A percentile compares a stretch with the other conserved stretches of the same genome.
Conservation (phyloP, 1,284 basidiomycete genomes). For the Apiotrichum akiyoshidainum region DNA sequence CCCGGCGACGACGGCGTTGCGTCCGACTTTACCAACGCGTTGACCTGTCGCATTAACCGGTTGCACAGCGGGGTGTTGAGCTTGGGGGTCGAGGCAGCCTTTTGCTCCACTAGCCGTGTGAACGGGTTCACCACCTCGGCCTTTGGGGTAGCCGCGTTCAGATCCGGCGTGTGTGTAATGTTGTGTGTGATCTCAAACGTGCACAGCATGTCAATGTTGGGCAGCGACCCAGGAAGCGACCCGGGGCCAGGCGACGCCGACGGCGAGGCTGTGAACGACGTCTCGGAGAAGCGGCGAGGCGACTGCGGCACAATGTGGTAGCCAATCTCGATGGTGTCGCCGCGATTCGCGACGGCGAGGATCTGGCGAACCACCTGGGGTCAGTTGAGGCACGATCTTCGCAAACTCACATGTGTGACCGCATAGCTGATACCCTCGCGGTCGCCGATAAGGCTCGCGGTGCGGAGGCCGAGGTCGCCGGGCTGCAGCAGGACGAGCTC, state of each 20-base stretch:
- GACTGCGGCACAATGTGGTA: conserved; percentile 61
- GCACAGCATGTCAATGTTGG: conserved; percentile 47
- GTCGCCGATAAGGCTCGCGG: conserved; percentile 77
- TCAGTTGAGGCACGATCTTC: not conserved
- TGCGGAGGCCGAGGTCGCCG: conserved; percentile 76
- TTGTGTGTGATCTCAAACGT: conserved; percentile 60
- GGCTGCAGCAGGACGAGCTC: conserved; percentile 88
- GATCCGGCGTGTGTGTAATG: conserved; percentile 28
- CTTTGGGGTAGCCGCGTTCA: conserved; percentile 39
- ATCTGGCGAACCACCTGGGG: conserved; percentile 80
- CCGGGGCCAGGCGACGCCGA: not conserved
- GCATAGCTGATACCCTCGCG: conserved; percentile 76
- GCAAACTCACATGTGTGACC: conserved; percentile 65
- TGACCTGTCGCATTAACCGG: conserved; percentile 64
- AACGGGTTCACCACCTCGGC: conserved; percentile 42
- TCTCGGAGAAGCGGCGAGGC: conserved; percentile 30
- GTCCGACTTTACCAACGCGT: conserved; percentile 57
- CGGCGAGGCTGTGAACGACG: not conserved
- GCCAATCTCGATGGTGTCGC: conserved; percentile 84
- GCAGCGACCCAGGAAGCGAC: conserved; percentile 11
- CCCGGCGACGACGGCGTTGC: conserved; percentile 38
- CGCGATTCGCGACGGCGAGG: conserved; percentile 61
- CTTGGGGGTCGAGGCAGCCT: conserved; percentile 53
- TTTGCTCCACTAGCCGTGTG: conserved; percentile 36
- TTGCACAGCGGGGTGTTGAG: conserved; percentile 64